Base-by-base conservation (phyloP, 768 basidiomycete genomes). In the Auricularia sp. region DNA sequence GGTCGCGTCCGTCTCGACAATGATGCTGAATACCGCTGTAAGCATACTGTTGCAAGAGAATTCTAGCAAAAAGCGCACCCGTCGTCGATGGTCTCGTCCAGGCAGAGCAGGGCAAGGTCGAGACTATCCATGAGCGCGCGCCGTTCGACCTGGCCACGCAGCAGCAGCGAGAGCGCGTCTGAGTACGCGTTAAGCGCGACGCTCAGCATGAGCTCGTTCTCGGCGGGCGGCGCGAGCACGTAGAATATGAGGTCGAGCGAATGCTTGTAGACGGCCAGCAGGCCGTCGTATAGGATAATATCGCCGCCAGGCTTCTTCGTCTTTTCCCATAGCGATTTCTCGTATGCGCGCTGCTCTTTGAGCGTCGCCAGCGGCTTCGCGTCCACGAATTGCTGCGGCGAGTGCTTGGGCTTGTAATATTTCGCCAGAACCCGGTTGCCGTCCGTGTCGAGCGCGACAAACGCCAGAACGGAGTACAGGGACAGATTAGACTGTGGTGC, bases 41-140 rank as follows among this genome's bases (percentile, higher is more conserved):
- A 54, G 45, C 13, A 66, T 24, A 51, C 56, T 45, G 24, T 36
- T n/a, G 18, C 29, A 10, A 36, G 34, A 24, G 65, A n/a, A 63
- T 64, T 29, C 29, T 51, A 44, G 11, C 16, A 63, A 56, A 51
- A 36, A 1, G 81, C 87, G 70, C 75, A 98, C 96, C 97, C 97
- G 73, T 99, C 94, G 75, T 99, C 97, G 65, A 98, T 87, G 2
- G 94, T 96, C 79, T 99, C 97, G 76, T 98, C 97, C 62, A 98
- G 78, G 70, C 94, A 95, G 29, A 99, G 78, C 62, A 98, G 75
- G 10, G 97, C 92, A 64, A 98, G 72, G 76, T 98, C 97, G 61
- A 98, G 77, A 76, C 94, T 98, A 79, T 98, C 97, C 62, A 98
- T 78, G 54, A 98, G 88, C 10, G 88, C 90, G 14, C 96, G 82